Conservation (phyloP, 176 grass and related monocot species). For the Phragmites australis region DNA sequence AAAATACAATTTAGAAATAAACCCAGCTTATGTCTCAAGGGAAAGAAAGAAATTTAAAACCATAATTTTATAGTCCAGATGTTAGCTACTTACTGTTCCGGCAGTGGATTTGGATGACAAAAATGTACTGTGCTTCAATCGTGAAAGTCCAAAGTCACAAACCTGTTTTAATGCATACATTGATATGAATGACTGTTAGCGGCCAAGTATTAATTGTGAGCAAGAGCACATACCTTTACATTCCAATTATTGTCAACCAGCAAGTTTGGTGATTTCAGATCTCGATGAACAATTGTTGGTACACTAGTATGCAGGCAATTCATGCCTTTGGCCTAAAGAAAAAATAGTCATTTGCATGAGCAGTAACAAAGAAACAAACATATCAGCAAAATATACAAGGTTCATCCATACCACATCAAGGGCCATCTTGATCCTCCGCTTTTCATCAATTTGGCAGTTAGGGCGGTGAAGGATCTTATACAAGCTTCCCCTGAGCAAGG, state of each 20-base stretch:
- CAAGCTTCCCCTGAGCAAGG: conserved; percentile 84
- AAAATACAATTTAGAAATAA: background rate
- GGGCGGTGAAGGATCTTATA: conserved; percentile 98
- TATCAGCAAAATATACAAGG: conserved; percentile 33
- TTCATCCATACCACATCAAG: conserved; percentile 87
- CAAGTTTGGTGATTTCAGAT: conserved; percentile 99
- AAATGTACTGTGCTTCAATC: conserved; percentile 97
- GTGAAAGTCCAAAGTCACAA: conserved; percentile 97
- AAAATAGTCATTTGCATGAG: conserved; percentile 23
- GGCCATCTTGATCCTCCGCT: conserved; percentile 94
- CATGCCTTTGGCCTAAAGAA: conserved; percentile 93
- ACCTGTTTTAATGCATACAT: conserved; percentile 54
- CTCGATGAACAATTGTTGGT: conserved; percentile 95
- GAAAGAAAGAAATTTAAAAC: background rate
- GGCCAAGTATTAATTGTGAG: conserved; percentile 9
- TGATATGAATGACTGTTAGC: conserved; percentile 3
- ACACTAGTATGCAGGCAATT: conserved; percentile 92
- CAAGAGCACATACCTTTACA: conserved; percentile 73
- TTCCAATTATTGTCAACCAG: conserved; percentile 99
- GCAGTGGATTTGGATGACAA: conserved; percentile 99
- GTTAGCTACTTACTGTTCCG: conserved; percentile 78
- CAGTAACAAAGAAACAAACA: conserved; percentile 36
- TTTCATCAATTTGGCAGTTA: conserved; percentile 97
- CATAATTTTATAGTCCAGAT: conserved; percentile 13
- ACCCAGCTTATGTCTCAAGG: conserved; percentile 4